phyloP scores from a whole-genome alignment of 768 basidiomycete species.

The Ephemerocybe angulata region DNA sequence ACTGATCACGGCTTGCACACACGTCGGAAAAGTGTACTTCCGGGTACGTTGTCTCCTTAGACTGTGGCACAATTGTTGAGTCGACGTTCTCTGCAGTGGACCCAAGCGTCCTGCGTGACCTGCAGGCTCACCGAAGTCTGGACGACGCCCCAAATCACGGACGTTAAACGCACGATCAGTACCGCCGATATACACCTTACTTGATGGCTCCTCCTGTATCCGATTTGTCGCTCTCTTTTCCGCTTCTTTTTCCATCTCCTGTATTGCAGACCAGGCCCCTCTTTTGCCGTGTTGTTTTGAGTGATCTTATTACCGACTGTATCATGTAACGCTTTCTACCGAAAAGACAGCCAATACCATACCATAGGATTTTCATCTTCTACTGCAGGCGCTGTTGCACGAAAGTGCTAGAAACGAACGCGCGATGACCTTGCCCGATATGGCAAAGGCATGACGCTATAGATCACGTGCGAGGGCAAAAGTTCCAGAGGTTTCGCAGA shows the following conservation, averaged over 20 bases:
- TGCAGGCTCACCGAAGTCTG: conserved; percentile 83
- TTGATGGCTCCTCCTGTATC: background rate
- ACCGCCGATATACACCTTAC: background rate
- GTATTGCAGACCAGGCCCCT: no score
- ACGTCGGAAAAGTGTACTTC: conserved; percentile 91
- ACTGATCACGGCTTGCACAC: conserved; percentile 67
- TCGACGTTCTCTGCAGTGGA: conserved; percentile 54
- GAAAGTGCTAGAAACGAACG: background rate
- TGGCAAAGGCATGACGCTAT: conserved; percentile 17
- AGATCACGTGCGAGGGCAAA: conserved; percentile 36
- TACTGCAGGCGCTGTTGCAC: background rate
- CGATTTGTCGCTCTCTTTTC: conserved; percentile 6
- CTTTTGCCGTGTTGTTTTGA: conserved; percentile 11
- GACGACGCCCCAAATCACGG: conserved; percentile 44
- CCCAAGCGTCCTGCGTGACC: conserved; percentile 81
- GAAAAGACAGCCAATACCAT: conserved; percentile 4
- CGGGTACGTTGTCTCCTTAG: conserved; percentile 49
- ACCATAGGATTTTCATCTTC: background rate
- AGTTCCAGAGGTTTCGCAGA: conserved; percentile 46
- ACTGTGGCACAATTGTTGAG: conserved; percentile 14
- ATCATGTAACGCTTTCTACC: conserved; percentile 6
- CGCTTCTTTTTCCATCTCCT: conserved; percentile 12
- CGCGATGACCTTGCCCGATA: no score
- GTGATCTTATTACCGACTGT: conserved; percentile 8
- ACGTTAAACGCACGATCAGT: background rate